Conservation (phyloP, 352 stramenopile genomes). For the Pythium dissotocum region DNA sequence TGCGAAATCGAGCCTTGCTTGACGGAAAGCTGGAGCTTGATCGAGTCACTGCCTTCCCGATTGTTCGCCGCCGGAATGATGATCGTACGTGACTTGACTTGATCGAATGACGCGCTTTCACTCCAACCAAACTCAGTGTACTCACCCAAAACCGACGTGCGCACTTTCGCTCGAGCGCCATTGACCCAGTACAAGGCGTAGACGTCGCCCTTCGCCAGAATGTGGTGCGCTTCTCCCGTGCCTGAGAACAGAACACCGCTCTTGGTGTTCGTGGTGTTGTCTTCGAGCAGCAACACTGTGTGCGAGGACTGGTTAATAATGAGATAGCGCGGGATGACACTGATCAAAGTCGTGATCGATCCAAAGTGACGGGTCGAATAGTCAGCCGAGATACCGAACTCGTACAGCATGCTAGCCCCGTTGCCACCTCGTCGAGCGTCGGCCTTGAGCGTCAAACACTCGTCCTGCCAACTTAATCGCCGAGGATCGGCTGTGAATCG, state of each 20-base stretch:
- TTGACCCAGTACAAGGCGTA: slow-evolving; percentile 83
- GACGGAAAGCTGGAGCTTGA: slow-evolving; percentile 55
- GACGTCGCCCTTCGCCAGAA: slow-evolving; percentile 63
- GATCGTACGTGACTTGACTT: slow-evolving; percentile 45
- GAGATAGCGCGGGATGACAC: slow-evolving; percentile 80
- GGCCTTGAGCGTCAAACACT: slow-evolving; percentile 64
- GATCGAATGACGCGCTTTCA: slow-evolving; percentile 50
- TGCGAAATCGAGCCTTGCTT: slow-evolving; percentile 79
- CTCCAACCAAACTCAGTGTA: slow-evolving; percentile 64
- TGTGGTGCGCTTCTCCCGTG: slow-evolving; percentile 68
- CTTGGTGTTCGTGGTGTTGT: slow-evolving; percentile 14
- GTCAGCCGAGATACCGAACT: slow-evolving; percentile 80
- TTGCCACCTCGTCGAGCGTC: slow-evolving; percentile 24
- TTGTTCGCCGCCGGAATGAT: slow-evolving; percentile 48
- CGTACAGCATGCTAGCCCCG: slow-evolving; percentile 56
- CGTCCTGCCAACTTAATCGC: slow-evolving; percentile 83
- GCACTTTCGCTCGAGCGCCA: slow-evolving; percentile 49
- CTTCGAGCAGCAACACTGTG: slow-evolving; percentile 72
- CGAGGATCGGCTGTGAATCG: slow-evolving; percentile 72
- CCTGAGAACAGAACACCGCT: slow-evolving; percentile 5
- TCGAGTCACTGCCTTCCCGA: slow-evolving; percentile 17
- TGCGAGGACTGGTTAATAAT: slow-evolving; percentile 66
- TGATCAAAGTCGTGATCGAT: slow-evolving; percentile 82
- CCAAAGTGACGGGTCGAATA: slow-evolving; percentile 83
- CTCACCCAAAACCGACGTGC: slow-evolving; percentile 55